These are phyloP conservation scores for Cynara cardunculus DNA, from an alignment of 129 eudicot genomes.

Conservation along the genomic window DNA sequence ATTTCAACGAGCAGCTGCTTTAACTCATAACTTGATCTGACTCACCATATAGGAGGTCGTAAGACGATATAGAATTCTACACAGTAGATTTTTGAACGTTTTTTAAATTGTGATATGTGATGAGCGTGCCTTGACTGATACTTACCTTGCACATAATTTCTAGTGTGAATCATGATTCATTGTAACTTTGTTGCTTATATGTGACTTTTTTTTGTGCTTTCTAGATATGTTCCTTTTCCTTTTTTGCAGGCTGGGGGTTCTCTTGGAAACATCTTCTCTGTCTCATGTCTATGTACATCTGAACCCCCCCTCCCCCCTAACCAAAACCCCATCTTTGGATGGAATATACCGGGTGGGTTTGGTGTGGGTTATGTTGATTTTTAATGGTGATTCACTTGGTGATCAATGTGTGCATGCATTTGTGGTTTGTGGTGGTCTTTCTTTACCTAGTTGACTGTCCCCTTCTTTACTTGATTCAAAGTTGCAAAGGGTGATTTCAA, in stretches of 20 bases:
- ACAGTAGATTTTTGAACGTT: background rate
- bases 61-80: background rate
- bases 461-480: background rate
- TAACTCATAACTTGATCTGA: slow-evolving; percentile 5
- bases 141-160: background rate
- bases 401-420: background rate
- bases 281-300: too few species aligned
- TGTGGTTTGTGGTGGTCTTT: background rate
- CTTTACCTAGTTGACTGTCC: background rate
- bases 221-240: background rate
- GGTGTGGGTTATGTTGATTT: too few species aligned
- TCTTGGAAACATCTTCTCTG: too few species aligned
- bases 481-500: background rate
- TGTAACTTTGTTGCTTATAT: background rate
- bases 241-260: too few species aligned
- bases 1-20: background rate
- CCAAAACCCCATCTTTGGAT: too few species aligned
- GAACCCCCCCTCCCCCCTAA: too few species aligned
- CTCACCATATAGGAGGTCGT: slow-evolving; percentile 18
- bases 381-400: background rate
- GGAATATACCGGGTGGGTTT: too few species aligned
- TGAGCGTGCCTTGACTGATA: slow-evolving; percentile 2
- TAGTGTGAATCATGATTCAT: slow-evolving; percentile 3
- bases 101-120: slow-evolving; percentile 9
- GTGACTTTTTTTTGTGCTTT: background rate